Base-by-base conservation (phyloP, 345 rosid species). In the Populus pruinosa region DNA sequence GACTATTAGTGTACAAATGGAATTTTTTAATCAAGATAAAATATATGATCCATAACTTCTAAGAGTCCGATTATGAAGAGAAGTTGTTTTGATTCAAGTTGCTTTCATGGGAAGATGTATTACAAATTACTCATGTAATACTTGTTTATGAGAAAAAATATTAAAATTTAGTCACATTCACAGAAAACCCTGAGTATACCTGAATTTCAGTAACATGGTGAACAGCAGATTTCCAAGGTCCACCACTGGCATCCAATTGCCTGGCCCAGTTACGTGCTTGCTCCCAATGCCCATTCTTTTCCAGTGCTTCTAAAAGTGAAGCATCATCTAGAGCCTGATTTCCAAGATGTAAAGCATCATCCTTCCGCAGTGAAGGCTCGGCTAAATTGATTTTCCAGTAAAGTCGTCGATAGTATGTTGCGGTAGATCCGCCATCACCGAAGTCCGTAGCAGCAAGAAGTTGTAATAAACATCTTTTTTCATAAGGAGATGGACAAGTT, bases 231-330 rank as follows among this genome's bases (percentile, higher is more conserved):
- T 90, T 92, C 98, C 98, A 96, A 76, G 93, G 82, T 82, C 88
- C 94, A 27, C 96, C 94, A 74, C 88, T 87, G 77, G 93, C 92
- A 82, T 92, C 98, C 88, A 96, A 86, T 87, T 96, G 99, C 82
- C 86, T 91, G 39, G 98, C 99, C 99, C 99, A 96, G 87, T 92
- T 93, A 36, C 93, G 94, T 82, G 99, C 98, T 84, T 96, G 92
- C 82, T 96, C 98, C 99, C 99, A 96, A 59, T 88, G 90, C 75
- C 93, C 90, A 76, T 89, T 93, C 86, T 87, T 87, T 83, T 92
- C 97, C 80, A 96, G 79, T 50, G 97, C 97, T 69, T 82, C 72
- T 82, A 96, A 82, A 82, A 96, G 99, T 56, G 99, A 85, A 83
- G 91, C 89, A 87, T 96, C 98, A 88, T 93, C 96, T 49, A 96